Evolutionary conservation across 1,284 basidiomycete species (phyloP).

Genomic region (Entoloma clypeatum): DNA sequence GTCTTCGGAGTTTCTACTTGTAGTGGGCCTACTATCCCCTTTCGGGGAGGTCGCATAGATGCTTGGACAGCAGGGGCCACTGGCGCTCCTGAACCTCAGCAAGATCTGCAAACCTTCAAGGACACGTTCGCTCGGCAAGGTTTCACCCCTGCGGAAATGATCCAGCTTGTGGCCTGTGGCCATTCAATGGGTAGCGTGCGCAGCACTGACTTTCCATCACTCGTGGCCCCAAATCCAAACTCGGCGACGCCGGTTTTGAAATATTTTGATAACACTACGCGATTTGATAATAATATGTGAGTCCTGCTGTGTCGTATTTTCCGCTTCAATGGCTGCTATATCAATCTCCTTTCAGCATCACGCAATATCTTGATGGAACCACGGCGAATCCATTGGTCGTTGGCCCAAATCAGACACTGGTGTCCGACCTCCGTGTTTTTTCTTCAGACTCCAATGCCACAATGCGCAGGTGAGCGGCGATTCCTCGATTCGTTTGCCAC

Average conservation of each 20-base stretch:
- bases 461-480: slow-evolving; percentile 22
- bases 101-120: slow-evolving; percentile 23
- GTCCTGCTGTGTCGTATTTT: not conserved
- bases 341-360: slow-evolving; percentile 19
- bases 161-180: slow-evolving; percentile 30
- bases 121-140: slow-evolving; percentile 26
- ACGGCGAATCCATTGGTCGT: slow-evolving; percentile 27
- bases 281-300: slow-evolving; percentile 26
- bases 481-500: not conserved
- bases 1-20: slow-evolving; percentile 26
- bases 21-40: slow-evolving; percentile 29
- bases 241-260: slow-evolving; percentile 12
- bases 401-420: slow-evolving; percentile 24
- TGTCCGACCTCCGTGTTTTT: slow-evolving; percentile 30
- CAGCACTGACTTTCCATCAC: slow-evolving; percentile 27
- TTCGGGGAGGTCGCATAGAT: slow-evolving; percentile 29
- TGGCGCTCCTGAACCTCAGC: slow-evolving; percentile 30
- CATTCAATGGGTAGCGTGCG: slow-evolving; percentile 32
- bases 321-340: slow-evolving; percentile 1
- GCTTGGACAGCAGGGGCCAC: slow-evolving; percentile 23
- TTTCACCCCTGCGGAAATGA: slow-evolving; percentile 30
- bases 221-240: slow-evolving; percentile 20
- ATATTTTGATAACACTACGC: slow-evolving; percentile 24
- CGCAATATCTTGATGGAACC: slow-evolving; percentile 28
- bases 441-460: slow-evolving; percentile 27